Base-by-base conservation (phyloP, 805 yeast species). In the Lipomyces japonicus region DNA sequence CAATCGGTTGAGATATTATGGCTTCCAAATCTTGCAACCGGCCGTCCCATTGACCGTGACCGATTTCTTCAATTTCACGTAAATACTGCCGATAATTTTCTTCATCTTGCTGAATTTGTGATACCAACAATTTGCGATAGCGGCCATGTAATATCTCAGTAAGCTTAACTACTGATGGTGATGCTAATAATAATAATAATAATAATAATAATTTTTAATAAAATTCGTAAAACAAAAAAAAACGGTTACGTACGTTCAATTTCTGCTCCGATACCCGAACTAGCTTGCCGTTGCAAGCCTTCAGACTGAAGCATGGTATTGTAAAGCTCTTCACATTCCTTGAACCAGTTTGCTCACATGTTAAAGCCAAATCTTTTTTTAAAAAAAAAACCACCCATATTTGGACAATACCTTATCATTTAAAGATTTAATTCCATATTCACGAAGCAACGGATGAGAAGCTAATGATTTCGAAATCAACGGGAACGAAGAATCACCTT, bases 31-130 rank as follows among this genome's bases (percentile, higher is more conserved):
- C 55, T n/a, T 70, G 51, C 14, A 63, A 57, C 34, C 67, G 64
- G 26, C 69, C 70, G 38, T 72, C 74, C 56, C 73, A 62, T 44
- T 67, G 67, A 1, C 77, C 77, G 32, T 63, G 62, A 43, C 71
- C 75, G 14, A 75, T 72, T 55, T 65, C 60, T 23, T 68, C 70
- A 5, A 75, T 72, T 48, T 74, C 77, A 10, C 58, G 57, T 39
- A 66, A 64, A 39, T 67, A 68, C 18, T 47, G 59, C 36, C 65
- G 65, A 60, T 70, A 73, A 14, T 61, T 65, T 30, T 57, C 53
- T 52, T 75, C 78, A 12, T 59, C 68, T 32, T 60, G 57, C 32
- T 55, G 54, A 37, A 66, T 60, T 44, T 63, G 61, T 14, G 39
- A 43, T 7, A 54, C 37, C 4, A 59, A 49, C 40, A 49, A 46